Evolutionary conservation across 1,284 basidiomycete species (phyloP), one percentile per base, ranked within the genome.

Genomic region (Moesziomyces parantarcticus): DNA sequence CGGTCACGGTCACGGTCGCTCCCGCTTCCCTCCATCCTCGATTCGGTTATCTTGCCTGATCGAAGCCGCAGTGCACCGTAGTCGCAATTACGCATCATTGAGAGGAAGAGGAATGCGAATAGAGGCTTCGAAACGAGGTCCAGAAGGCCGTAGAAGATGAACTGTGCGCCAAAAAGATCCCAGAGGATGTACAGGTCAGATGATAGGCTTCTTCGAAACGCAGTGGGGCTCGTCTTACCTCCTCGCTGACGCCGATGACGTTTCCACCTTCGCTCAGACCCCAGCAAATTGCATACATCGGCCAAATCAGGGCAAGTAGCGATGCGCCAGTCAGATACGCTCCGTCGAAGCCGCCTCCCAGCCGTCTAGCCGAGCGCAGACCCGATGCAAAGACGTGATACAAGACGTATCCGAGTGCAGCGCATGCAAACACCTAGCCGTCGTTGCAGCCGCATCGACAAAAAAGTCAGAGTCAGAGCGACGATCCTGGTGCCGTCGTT

Each of bases 121-220:
- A 79, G 45, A 8, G 77, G 82, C 59, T 87, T 89, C 52, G 87
- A 85, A 71, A 89, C 52, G 14, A 90, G 55, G 72, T 90, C 89
- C 63, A 90, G 84, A 25, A 82, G 36, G 10, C 88, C 89, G 81
- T 89, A 90, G 84, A 88, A 89, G 60, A 88, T 73, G 83, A 86
- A 84, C 75, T 86, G 51, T 23, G 34, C 16, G 34, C 34, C 34
- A 14, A 21, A 36, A 22, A 21, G 25, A 2, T 21, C 16, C 13
- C 7, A 61, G 11, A 29, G 6, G 11, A 29, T 29, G 9, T 10
- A 8, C 29, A 10, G 9, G 29, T 29, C 29, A 29, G 29, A 29
- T 29, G 29, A 8, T 9, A n/a, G n/a, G n/a, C n/a, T n/a, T n/a
- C n/a, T n/a, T n/a, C n/a, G n/a, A n/a, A n/a, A n/a, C n/a, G 29